Evolutionary conservation across 306 rosid genomes (phyloP), one percentile per base, ranked within the genome.

Genomic region (Trifolium fragiferum): DNA sequence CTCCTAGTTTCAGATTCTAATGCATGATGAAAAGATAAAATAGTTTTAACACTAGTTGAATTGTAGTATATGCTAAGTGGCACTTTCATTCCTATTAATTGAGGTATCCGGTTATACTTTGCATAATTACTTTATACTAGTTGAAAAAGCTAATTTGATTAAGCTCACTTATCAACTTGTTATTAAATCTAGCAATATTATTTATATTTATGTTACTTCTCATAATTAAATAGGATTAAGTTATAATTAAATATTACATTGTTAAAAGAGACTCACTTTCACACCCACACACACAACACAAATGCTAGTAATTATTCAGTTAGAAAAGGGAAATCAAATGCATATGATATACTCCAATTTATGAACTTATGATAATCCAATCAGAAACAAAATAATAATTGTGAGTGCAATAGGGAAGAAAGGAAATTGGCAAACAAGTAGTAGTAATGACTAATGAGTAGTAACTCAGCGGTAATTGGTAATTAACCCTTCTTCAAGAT

Each of bases 311-410:
- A 57, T 21, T 53, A 19, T 19, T 53, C 14, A 19, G 10, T 53
- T 53, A 19, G 55, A 49, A 15, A 40, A 32, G 10, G n/a, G 19
- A 23, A 53, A 74, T 25, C 10, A 60, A 35, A 40, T 7, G 40
- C 33, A 30, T 30, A 30, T 4, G 33, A 30, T 30, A 30, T 30
- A 30, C 33, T 30, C 33, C 33, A 30, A 30, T 30, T 58, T 59
- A 88, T 80, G 68, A 80, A 40, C 33, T 58, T 53, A 88, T 80
- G 65, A 80, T 86, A 80, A 73, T 82, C 80, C 76, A 80, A 82
- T 86, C 72, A 80, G 76, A 78, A 20, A 19, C 10, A 49, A 62
- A 66, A 70, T 46, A 71, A n/a, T n/a, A n/a, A 58, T 20, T 30
- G 19, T 32, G 72, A 73, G 70, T 57, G 55, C 69, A 54, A 18